Evolutionary conservation across 176 grass and related monocot species (phyloP), one percentile per base, ranked within the genome.

Genomic region (Puccinellia tenuiflora): DNA sequence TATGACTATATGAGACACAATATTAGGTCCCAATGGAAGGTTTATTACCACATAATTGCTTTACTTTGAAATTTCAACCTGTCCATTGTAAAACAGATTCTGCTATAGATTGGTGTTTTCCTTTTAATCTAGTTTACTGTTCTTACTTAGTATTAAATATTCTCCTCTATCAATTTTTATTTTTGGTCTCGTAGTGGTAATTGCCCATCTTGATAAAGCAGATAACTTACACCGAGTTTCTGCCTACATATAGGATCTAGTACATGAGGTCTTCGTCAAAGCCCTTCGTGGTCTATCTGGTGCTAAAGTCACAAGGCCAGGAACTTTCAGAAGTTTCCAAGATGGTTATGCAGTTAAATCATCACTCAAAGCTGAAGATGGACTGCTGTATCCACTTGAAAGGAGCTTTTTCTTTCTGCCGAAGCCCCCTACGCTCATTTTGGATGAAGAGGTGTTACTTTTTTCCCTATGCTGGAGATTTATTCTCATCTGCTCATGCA

Each of bases 281-380:
- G 77, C 92, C 34, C 90, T 99, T 78, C 93, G 93, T 76, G 96
- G 96, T 67, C 75, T 99, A 87, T 99, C 96, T 84, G 93, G 93
- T 81, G 87, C 89, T 45, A 99, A 93, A 84, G 96, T 99, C 46
- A 99, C 96, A 77, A 93, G 96, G 63, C 93, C 91, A n/a, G 93
- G 91, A 55, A 84, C 87, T 53, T 99, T 99, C 75, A 92, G 93
- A 72, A 99, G 91, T 83, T 91, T 80, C 83, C 89, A 96, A 83
- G 89, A 90, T 90, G 96, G 96, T 74, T 99, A 99, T 85, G 96
- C 96, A 85, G 96, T 99, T 79, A 99, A 99, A 92, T 99, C 96
- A 54, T 99, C 96, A 78, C 89, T 99, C 24, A 99, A 99, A 91
- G 96, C 96, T 83, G 96, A 99, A 94, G 96, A 99, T 85, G 96